These are phyloP conservation scores for Nannochloropsis oceanica DNA, from an alignment of 108 stramenopile genomes.

Conservation along the genomic window DNA sequence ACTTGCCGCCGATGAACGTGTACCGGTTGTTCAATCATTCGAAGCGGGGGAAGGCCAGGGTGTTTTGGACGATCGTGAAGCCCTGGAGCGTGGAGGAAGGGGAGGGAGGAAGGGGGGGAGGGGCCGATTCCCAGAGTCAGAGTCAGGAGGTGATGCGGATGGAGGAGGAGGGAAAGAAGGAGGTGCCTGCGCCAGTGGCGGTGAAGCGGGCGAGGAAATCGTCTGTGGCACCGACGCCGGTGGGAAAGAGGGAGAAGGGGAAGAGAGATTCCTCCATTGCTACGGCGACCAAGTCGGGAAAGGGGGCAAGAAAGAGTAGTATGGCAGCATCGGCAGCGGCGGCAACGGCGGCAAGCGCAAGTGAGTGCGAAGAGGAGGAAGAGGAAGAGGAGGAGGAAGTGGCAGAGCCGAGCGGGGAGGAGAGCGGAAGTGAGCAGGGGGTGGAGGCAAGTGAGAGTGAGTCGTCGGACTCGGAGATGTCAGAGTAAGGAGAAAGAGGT, in stretches of 20 bases:
- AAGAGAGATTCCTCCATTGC: not conserved
- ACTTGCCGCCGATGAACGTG: slow-evolving; percentile 78
- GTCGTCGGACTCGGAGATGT: not conserved
- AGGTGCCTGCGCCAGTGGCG: not conserved
- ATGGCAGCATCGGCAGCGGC: no score
- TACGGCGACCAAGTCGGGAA: not conserved
- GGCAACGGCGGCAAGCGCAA: no score
- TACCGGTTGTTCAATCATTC: slow-evolving; percentile 83
- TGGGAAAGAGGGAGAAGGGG: not conserved
- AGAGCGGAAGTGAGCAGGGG: not conserved
- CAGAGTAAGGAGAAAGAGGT: not conserved
- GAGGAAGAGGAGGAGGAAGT: not conserved
- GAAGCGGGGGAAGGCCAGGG: slow-evolving; percentile 40
- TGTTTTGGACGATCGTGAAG: slow-evolving; percentile 82
- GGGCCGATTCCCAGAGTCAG: no score
- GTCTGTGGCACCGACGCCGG: not conserved
- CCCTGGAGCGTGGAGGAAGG: not conserved
- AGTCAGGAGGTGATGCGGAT: no score
- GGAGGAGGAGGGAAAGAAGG: not conserved
- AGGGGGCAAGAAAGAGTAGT: no score
- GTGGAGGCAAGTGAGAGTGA: not conserved
- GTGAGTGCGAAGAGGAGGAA: no score
- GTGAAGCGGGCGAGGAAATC: not conserved
- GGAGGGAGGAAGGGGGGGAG: not conserved
- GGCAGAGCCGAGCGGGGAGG: not conserved